phyloP scores from a whole-genome alignment of 768 basidiomycete genomes.

The Leccinum variicolor region DNA sequence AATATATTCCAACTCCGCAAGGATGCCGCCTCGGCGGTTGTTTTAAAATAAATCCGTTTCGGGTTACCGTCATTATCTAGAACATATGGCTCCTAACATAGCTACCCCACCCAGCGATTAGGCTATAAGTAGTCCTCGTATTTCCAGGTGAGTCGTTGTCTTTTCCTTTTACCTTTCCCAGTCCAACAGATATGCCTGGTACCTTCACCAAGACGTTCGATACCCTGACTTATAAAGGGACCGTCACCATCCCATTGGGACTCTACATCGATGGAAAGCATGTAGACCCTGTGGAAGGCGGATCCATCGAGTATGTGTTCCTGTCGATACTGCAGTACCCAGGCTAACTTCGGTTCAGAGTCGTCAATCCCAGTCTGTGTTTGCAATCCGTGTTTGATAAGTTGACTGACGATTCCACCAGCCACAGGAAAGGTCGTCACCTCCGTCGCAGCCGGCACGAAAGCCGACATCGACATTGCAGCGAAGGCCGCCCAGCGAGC shows the following conservation, averaged over 20 bases:
- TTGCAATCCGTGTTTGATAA: not conserved
- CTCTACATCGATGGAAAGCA: constrained; percentile 61
- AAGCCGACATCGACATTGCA: constrained; percentile 6
- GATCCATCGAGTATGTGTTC: constrained; percentile 57
- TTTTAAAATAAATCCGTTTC: not conserved
- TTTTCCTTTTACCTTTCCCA: not conserved
- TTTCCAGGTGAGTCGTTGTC: not conserved
- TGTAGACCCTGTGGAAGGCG: constrained; percentile 49
- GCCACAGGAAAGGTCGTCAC: constrained; percentile 10
- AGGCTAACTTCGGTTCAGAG: constrained; percentile 32
- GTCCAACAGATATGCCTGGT: constrained; percentile 30
- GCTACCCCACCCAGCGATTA: not conserved
- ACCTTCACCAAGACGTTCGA: constrained; percentile 49
- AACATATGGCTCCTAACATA: not conserved
- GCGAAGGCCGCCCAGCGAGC: constrained; percentile 3
- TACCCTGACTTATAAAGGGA: constrained; percentile 54
- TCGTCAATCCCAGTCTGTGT: constrained; percentile 51
- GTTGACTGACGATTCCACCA: constrained; percentile 20
- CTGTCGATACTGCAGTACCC: not conserved
- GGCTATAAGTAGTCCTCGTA: constrained; percentile 7
- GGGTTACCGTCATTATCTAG: not conserved
- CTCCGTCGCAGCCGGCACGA: constrained; percentile 7
- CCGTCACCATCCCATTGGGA: constrained; percentile 54
- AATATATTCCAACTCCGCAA: not conserved
- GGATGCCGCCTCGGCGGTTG: not conserved